Evolutionary conservation across 2,329 filamentous ascomycete species (phyloP).

Genomic region (Paecilomyces formosus): DNA sequence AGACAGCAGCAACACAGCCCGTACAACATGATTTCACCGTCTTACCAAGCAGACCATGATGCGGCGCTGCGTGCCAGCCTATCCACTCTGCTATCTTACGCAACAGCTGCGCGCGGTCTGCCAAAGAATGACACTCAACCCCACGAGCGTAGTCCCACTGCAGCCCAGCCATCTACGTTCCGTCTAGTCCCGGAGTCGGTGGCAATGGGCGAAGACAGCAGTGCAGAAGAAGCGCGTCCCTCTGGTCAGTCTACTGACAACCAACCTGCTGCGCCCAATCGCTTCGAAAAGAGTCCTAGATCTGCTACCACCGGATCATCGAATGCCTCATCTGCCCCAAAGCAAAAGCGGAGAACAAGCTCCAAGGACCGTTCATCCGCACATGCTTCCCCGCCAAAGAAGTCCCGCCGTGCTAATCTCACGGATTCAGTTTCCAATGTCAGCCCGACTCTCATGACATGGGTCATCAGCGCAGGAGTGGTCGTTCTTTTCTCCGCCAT

Average conservation of each 20-base stretch:
- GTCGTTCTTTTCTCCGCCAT: slow-evolving; percentile 58
- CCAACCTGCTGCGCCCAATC: slow-evolving; percentile 11
- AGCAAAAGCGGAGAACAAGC: slow-evolving; percentile 24
- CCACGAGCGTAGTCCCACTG: slow-evolving; percentile 14
- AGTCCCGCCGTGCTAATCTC: slow-evolving; percentile 23
- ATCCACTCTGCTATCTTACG: slow-evolving; percentile 93
- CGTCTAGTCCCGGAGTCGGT: slow-evolving; percentile 55
- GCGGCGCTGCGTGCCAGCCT: slow-evolving; percentile 85
- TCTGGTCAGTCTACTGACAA: slow-evolving; percentile 11
- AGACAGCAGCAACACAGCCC: slow-evolving; percentile 46
- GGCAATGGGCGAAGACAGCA: slow-evolving; percentile 40
- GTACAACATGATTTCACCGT: slow-evolving; percentile 64
- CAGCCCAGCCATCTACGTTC: slow-evolving; percentile 44
- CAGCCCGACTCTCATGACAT: slow-evolving; percentile 56
- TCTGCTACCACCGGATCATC: slow-evolving; percentile 11
- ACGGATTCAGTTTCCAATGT: slow-evolving; percentile 30
- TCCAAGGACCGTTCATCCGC: slow-evolving; percentile 29
- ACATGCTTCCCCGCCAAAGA: slow-evolving; percentile 24
- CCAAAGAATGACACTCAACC: slow-evolving; percentile 50
- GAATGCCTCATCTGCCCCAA: slow-evolving; percentile 10
- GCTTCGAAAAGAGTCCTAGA: slow-evolving; percentile 16
- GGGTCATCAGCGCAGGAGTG: slow-evolving; percentile 59
- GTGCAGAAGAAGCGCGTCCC: slow-evolving; percentile 15
- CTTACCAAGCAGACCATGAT: slow-evolving; percentile 81
- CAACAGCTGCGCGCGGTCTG: slow-evolving; percentile 76